Conservation (phyloP, 2,329 filamentous ascomycete genomes). For the Tolypocladium inflatum region DNA sequence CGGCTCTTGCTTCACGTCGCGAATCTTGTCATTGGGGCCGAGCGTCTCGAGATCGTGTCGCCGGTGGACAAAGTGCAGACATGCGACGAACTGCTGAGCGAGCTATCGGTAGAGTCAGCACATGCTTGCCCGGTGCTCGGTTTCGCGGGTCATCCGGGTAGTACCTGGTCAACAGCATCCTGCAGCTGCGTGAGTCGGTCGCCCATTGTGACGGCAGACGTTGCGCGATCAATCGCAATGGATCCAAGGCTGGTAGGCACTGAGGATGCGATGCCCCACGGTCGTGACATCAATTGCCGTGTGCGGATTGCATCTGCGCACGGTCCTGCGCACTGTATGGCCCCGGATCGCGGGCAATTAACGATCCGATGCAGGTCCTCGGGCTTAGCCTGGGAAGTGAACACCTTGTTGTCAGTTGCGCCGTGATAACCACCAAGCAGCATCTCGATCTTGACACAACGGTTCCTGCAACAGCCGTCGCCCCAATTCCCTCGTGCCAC, state of each 20-base stretch:
- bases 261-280: neutral
- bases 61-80: slow-evolving; percentile 54
- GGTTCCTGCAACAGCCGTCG: neutral
- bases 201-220: slow-evolving; percentile 40
- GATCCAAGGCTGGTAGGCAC: neutral
- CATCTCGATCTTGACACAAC: neutral
- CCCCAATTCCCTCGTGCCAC: neutral
- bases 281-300: neutral
- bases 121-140: neutral
- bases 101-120: slow-evolving; percentile 33
- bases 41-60: slow-evolving; percentile 59
- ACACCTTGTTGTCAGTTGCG: slow-evolving; percentile 25
- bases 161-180: slow-evolving; percentile 73
- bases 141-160: slow-evolving; percentile 1
- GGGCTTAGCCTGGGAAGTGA: slow-evolving; percentile 17
- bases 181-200: slow-evolving; percentile 78
- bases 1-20: slow-evolving; percentile 46
- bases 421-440: slow-evolving; percentile 5
- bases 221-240: neutral
- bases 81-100: slow-evolving; percentile 58
- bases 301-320: neutral
- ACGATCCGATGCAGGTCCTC: slow-evolving; percentile 12
- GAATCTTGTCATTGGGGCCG: slow-evolving; percentile 46
- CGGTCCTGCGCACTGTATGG: neutral
- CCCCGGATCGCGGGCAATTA: slow-evolving; percentile 16